phyloP scores from a whole-genome alignment of 345 rosid species.

The Gossypioides kirkii region DNA sequence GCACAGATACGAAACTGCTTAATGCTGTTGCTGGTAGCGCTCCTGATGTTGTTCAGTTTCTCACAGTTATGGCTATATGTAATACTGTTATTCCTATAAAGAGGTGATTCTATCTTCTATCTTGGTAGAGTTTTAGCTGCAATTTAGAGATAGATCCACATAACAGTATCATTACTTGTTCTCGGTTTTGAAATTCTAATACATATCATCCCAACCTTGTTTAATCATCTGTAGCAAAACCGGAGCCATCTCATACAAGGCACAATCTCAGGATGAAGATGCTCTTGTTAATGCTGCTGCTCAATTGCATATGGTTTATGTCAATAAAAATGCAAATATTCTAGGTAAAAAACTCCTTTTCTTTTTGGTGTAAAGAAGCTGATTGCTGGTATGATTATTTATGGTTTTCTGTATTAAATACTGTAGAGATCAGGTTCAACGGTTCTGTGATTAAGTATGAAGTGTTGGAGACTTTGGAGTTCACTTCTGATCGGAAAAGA shows the following conservation, averaged over 20 bases:
- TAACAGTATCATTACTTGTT: not conserved
- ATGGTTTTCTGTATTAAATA: conserved; percentile 17
- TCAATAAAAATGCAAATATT: conserved; percentile 59
- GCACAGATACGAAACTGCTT: conserved; percentile 59
- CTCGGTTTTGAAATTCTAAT: not conserved
- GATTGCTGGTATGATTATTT: conserved; percentile 6
- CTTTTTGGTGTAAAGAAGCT: conserved; percentile 17
- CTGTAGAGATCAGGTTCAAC: conserved; percentile 69
- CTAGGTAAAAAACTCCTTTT: conserved; percentile 48
- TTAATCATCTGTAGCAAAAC: conserved; percentile 55
- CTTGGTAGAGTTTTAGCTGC: conserved; percentile 7
- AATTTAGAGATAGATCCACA: not conserved
- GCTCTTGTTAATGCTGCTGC: conserved; percentile 98
- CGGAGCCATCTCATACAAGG: conserved; percentile 74
- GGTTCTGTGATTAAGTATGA: conserved; percentile 56
- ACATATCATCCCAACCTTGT: conserved; percentile 1
- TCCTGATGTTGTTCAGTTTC: conserved; percentile 74
- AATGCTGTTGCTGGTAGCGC: conserved; percentile 72
- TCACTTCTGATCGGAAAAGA: conserved; percentile 96
- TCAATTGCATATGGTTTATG: conserved; percentile 72
- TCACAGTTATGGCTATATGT: conserved; percentile 90
- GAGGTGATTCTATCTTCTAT: conserved; percentile 43
- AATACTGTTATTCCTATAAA: conserved; percentile 86
- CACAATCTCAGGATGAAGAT: conserved; percentile 98
- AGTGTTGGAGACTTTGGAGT: conserved; percentile 81